These are phyloP conservation scores for Chenopodium suecicum DNA, from an alignment of 148 eudicot species.

Conservation along the genomic window DNA sequence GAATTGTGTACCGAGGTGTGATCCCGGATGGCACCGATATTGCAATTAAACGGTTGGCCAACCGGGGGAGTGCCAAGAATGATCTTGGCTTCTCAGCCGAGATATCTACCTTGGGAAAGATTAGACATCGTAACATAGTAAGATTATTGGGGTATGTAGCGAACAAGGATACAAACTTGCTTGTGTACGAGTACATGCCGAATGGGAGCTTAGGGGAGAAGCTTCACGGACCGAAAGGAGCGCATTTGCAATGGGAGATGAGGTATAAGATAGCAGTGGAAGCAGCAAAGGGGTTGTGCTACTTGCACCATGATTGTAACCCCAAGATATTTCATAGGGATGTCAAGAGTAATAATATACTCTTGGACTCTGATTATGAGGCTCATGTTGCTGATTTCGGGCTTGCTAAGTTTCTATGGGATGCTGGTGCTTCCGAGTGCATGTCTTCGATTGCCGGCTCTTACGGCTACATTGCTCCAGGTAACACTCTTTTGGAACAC, in stretches of 20 bases:
- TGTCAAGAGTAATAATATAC: constrained; percentile 83
- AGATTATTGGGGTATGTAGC: constrained; percentile 72
- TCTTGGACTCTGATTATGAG: constrained; percentile 73
- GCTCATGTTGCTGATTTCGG: constrained; percentile 99
- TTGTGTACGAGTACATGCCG: constrained; percentile 88
- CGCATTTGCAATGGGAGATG: constrained; percentile 72
- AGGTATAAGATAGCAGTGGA: constrained; percentile 84
- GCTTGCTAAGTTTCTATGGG: constrained; percentile 74
- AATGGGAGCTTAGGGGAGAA: constrained; percentile 95
- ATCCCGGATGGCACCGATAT: constrained; percentile 64
- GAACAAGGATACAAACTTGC: constrained; percentile 67
- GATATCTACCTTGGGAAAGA: constrained; percentile 73
- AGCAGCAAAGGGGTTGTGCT: constrained; percentile 85
- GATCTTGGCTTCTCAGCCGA: constrained; percentile 84
- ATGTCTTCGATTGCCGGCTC: constrained; percentile 95
- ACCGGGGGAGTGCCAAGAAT: constrained; percentile 28
- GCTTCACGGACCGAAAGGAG: constrained; percentile 77
- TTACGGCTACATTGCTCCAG: constrained; percentile 95
- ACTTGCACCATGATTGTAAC: constrained; percentile 85
- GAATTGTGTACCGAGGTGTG: constrained; percentile 80
- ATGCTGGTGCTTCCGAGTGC: constrained; percentile 62
- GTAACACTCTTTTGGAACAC: constrained; percentile 26
- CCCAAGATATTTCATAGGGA: constrained; percentile 82
- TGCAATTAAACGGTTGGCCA: constrained; percentile 64
- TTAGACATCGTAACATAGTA: constrained; percentile 78